Evolutionary conservation across 768 basidiomycete genomes (phyloP).

Genomic region (Boletus sp.): DNA sequence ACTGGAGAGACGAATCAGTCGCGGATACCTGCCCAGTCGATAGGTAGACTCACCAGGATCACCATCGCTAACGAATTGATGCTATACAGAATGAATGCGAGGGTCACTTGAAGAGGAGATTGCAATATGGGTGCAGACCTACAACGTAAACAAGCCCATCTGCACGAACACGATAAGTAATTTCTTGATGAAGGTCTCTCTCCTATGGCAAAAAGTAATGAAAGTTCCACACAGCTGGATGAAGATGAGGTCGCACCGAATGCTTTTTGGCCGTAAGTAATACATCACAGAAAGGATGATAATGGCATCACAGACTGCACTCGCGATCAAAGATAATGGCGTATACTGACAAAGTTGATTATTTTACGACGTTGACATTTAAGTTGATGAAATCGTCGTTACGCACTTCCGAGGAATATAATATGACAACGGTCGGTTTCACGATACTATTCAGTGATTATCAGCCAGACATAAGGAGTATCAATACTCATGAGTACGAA

Average conservation of each 20-base stretch:
- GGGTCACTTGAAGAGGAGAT: neutral
- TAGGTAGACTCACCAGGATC: constrained; percentile 6
- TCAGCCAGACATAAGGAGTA: neutral
- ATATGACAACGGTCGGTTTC: neutral
- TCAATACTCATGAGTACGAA: neutral
- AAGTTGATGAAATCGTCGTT: too few species aligned
- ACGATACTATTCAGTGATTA: neutral
- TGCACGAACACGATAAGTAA: constrained; percentile 9
- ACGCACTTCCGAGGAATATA: constrained; percentile 1
- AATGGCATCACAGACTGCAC: constrained; percentile 5
- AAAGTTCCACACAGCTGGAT: neutral
- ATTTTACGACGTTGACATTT: neutral
- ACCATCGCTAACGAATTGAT: constrained; percentile 9
- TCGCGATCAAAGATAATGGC: neutral
- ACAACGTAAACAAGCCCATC: constrained; percentile 17
- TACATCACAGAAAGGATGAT: constrained; percentile 12
- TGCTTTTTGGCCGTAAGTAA: constrained; percentile 9
- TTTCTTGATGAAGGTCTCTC: constrained; percentile 2
- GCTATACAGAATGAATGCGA: neutral
- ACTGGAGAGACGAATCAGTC: constrained; percentile 9
- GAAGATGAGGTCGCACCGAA: neutral
- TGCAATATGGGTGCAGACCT: neutral
- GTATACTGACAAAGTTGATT: neutral
- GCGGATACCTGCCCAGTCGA: neutral
- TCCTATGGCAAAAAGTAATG: neutral